Evolutionary conservation across 257 asterid species (phyloP).

Genomic region (Gardenia jasminoides): DNA sequence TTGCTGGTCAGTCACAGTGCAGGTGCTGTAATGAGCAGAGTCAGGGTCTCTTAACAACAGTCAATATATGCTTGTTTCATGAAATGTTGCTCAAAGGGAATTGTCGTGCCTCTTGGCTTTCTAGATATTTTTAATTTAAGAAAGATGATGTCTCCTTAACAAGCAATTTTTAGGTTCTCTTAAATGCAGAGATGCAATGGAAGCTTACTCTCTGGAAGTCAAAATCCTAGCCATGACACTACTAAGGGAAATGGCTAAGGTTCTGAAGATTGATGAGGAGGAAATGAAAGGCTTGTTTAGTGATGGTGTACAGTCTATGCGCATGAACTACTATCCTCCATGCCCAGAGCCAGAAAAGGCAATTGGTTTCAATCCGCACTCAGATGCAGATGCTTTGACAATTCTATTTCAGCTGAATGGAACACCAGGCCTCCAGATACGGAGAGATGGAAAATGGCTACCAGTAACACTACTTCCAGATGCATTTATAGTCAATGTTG

Average conservation of each 20-base stretch:
- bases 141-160: not conserved
- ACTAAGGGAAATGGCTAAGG: conserved; percentile 40
- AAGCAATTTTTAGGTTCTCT: not conserved
- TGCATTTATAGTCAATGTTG: conserved; percentile 53
- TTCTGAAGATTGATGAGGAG: conserved; percentile 35
- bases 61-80: not conserved
- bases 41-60: not conserved
- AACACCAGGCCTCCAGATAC: conserved; percentile 48
- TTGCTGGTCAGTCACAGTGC: not conserved
- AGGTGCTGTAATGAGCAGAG: too few species aligned
- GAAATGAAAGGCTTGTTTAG: conserved; percentile 35
- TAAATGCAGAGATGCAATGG: conserved; percentile 38
- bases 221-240: conserved; percentile 38
- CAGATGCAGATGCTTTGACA: conserved; percentile 59
- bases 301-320: conserved; percentile 48
- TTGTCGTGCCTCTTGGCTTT: not conserved
- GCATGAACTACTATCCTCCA: conserved; percentile 58
- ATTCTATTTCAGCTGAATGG: conserved; percentile 52
- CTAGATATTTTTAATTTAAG: not conserved
- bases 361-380: conserved; percentile 51
- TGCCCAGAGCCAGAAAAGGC: conserved; percentile 51
- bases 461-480: conserved; percentile 40
- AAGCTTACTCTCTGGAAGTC: conserved; percentile 34
- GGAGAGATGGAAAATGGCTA: conserved; percentile 47
- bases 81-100: too few species aligned